Evolutionary conservation across 2,329 filamentous ascomycete genomes (phyloP), one percentile per base, ranked within the genome.

Genomic region (Botrytis aclada): DNA sequence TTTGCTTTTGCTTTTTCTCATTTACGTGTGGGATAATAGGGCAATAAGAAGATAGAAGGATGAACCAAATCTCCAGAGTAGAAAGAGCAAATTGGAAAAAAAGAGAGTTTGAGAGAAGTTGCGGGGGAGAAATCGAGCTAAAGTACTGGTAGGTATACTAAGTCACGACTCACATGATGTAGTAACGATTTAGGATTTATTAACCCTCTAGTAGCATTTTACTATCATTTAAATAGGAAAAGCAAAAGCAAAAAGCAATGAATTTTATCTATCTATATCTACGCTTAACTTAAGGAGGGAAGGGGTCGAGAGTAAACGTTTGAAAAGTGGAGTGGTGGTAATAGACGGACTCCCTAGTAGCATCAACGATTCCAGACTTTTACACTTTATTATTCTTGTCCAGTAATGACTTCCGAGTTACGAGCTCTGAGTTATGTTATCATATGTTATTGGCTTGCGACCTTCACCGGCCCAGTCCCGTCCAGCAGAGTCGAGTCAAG

Each of bases 281-380:
- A 58, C 65, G 65, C 65, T 69, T 69, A 43, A 22, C 65, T 69
- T 32, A 56, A 69, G 65, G 51, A 69, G 65, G 65, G 34, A 56
- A 69, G 47, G 51, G 56, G 34, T 34, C 7, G 51, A n/a, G 63
- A 51, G 25, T 22, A 34, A 47, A 65, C 43, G 65, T 69, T 56
- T 56, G 51, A 43, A 56, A 69, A 69, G 65, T 69, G 65, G 65
- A 69, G 37, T 56, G 39, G 16, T 69, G 47, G 14, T 25, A 32
- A 25, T 7, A 56, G 47, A 56, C 65, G 37, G 37, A 56, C 65
- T 51, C 25, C 47, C 47, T 54, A n/a, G 47, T n/a, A 54, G 47
- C 14, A 45, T 32, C 39, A 41, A 58, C 22, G 47, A 56, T 56
- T 67, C 45, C 64, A 67, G 45, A 67, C 32, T 56, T n/a, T 54